Evolutionary conservation across 2,329 filamentous ascomycete genomes (phyloP), one percentile per base, ranked within the genome.

Genomic region (Tolypocladium sp.): DNA sequence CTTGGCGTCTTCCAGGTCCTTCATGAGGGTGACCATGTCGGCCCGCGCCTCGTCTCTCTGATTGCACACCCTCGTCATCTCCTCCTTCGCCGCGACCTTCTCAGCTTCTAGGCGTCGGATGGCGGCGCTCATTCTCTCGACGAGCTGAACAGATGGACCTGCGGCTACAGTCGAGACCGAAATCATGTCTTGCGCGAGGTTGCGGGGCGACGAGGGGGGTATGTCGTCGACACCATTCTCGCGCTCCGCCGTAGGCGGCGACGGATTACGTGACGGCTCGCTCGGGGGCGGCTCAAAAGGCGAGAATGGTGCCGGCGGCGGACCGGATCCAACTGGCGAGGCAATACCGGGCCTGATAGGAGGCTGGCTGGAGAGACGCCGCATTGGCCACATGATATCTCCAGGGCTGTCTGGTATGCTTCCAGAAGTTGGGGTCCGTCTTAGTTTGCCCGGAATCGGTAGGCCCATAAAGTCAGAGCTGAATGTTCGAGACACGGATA

Each of bases 51-150:
- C 92, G 68, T 99, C 94, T 54, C 94, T 83, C 73, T 99, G 94
- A n/a, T 82, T 80, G 7, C 86, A 86, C 22, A 99, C 82, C 9
- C 93, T 82, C 0, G 82, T 79, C 63, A 97, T 80, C 71, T 99
- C 94, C 70, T 99, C 94, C 68, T 89, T 91, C 17, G 88, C 87
- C 1, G 88, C 89, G 1, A 94, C 90, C 70, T 96, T 96, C 70
- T 99, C 94, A 55, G 86, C 91, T 70, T 99, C 94, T 0, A 99
- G 79, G 7, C 93, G 85, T 12, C 94, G 89, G 52, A 99, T 92
- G 0, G 92, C 91, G 3, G 92, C 91, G 68, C 90, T 95, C 91
- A 99, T 96, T 57, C 93, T 85, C 75, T 97, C 94, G 20, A 99
- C 92, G 1, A 99, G 83, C 74, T 97, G 93, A 1, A 99, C 93